Evolutionary conservation across 148 eudicot species (phyloP), one percentile per base, ranked within the genome.

Genomic region (Gaultheria prostrata): DNA sequence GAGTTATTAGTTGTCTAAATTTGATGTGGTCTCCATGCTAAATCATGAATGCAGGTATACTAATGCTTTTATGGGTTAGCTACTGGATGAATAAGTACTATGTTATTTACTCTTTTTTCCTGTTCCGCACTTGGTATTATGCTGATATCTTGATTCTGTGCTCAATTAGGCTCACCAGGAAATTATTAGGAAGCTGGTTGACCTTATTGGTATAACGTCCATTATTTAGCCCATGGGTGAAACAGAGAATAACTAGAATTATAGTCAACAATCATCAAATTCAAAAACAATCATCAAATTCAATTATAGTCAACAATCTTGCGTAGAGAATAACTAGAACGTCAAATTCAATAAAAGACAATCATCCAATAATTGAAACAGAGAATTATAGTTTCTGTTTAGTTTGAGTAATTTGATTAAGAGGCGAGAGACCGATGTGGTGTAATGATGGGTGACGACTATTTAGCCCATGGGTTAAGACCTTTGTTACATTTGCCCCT

Each of bases 131-230:
- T 24, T 18, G 35, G 30, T 30, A 80, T 59, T 78, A 39, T 18
- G 50, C 71, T 78, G 13, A 76, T 81, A 45, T 80, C 82, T 77
- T 76, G 18, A 76, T 63, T 26, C 32, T 87, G 86, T 74, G 80
- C 70, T 80, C 57, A 24, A 83, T 1, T 86, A 95, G 98, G 90
- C 89, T 82, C 97, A 93, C 87, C 91, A 88, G 84, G 95, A 94
- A 81, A 92, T 95, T 61, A 86, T 95, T 79, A 83, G 79, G 85
- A 90, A 87, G 91, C 93, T 95, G 85, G 94, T 94, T 92, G 98
- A 93, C 85, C 91, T 94, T 78, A 94, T 95, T 88, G 98, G 98
- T 57, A 95, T 91, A 85, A 95, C 98, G 54, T 95, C 98, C 87
- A 94, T 95, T 75, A 95, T 95, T n/a, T n/a, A n/a, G n/a, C n/a